Evolutionary conservation across 371 early-diverging fungal genomes (phyloP).

Genomic region (Mucor racemosus): DNA sequence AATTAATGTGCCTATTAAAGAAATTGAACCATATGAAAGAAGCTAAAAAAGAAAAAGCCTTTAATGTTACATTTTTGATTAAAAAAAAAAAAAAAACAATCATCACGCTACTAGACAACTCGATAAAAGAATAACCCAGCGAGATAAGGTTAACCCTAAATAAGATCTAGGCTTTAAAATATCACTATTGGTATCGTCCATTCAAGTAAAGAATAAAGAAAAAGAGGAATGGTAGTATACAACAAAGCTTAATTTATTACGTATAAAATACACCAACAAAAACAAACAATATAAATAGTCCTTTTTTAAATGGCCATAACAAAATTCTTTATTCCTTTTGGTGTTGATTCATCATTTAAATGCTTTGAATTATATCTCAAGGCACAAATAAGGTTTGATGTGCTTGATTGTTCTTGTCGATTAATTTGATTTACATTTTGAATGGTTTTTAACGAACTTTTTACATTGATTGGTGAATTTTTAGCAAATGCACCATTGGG

Average conservation of each 20-base stretch:
- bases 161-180: not conserved
- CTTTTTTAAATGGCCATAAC: conserved; percentile 40
- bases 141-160: conserved; percentile 2
- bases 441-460: conserved; percentile 75
- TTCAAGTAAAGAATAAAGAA: not conserved
- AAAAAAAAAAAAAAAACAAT: not conserved
- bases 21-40: not conserved
- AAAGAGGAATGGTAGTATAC: too few species aligned
- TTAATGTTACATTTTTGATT: not conserved
- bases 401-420: conserved; percentile 49
- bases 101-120: not conserved
- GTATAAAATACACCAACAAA: not conserved
- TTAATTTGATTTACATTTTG: conserved; percentile 49
- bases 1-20: not conserved
- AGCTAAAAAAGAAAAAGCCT: not conserved
- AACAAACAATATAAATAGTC: not conserved
- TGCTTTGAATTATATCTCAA: conserved; percentile 83
- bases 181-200: not conserved
- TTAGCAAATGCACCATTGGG: conserved; percentile 81
- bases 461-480: conserved; percentile 79
- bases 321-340: conserved; percentile 74
- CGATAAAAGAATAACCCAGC: conserved; percentile 7
- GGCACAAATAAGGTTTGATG: conserved; percentile 74
- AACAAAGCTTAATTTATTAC: not conserved
- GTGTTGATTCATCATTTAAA: conserved; percentile 81